Evolutionary conservation across 495 filamentous ascomycete genomes (phyloP), one percentile per base, ranked within the genome.

Genomic region (Penicillium canescens): DNA sequence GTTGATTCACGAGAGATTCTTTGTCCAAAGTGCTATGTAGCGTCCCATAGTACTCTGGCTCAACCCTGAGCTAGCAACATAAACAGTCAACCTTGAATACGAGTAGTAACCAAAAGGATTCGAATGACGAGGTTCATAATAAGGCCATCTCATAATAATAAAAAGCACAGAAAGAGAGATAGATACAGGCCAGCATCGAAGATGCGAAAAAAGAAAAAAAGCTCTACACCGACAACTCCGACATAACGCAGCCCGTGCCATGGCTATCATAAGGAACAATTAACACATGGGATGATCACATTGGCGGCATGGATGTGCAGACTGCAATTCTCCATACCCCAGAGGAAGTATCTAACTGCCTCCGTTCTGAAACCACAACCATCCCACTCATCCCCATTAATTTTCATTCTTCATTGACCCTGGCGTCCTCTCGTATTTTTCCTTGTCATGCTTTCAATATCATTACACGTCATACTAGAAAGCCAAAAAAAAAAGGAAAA

Each of bases 381-480:
- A 8, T 34, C 14, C 14, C 38, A 42, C 26, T 13, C 38, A 42
- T 23, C 6, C 47, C 21, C 10, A 28, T 13, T 21, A 37, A 14
- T 3, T 40, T 44, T 43, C 43, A 14, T 14, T 16, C 24, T 48
- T 49, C 46, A 41, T 48, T 35, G 49, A 50, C 50, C 12, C 39
- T 33, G 34, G 16, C 37, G 26, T 31, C 11, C 20, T 23, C 16
- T 26, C 21, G 16, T 14, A 16, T 46, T 39, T 39, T 50, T 34
- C 8, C 9, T 50, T 21, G 14, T 42, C 53, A 52, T 50, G 48
- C 38, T 35, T 47, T 35, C 36, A n/a, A 52, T 57, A 56, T 63
- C 54, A 28, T 63, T 28, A 51, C 40, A 56, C 40, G 44, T 60
- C 57, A 57, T 55, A 59, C 48, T 51, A 34, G 48, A 55, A 52